These are phyloP conservation scores for Phoenix dactylifera DNA, from an alignment of 176 grass and related monocot species.

Conservation along the genomic window DNA sequence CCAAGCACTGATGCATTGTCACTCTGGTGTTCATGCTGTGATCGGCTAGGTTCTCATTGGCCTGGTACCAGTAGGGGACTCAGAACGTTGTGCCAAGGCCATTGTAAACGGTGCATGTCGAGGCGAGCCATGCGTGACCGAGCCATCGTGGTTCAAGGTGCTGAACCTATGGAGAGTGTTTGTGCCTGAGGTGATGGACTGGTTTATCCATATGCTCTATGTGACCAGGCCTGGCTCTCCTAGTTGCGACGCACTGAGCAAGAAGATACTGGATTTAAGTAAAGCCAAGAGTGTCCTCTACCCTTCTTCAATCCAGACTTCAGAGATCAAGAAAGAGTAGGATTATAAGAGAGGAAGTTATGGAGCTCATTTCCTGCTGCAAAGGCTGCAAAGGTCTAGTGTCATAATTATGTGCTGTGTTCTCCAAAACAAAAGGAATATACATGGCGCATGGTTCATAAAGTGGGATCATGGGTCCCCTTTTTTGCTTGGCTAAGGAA, in stretches of 20 bases:
- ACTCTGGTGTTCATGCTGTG: too few relatives aligned
- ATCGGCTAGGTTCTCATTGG: conserved; percentile 32
- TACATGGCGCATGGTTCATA: too few relatives aligned
- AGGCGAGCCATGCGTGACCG: conserved; percentile 33
- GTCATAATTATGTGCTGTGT: too few relatives aligned
- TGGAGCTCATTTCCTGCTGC: too few relatives aligned
- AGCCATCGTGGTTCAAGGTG: conserved; percentile 50
- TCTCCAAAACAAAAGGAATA: too few relatives aligned
- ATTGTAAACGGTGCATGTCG: conserved; percentile 50
- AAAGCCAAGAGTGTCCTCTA: conserved; percentile 41
- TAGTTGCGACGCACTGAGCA: conserved; percentile 11
- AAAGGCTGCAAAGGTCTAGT: too few relatives aligned
- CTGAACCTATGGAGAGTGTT: conserved; percentile 44
- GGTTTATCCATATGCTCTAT: conserved; percentile 43
- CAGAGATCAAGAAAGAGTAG: neutral
- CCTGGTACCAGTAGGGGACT: conserved; percentile 37
- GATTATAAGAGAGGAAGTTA: too few relatives aligned
- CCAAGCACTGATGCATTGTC: too few relatives aligned
- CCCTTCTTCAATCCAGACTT: conserved; percentile 31
- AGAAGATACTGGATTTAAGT: conserved; percentile 28
- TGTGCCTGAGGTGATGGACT: conserved; percentile 41
- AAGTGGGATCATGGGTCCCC: too few relatives aligned
- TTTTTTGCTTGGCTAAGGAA: too few relatives aligned
- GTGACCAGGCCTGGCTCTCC: conserved; percentile 5
- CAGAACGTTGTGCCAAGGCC: conserved; percentile 32